phyloP scores from a whole-genome alignment of 331 rosid species.

The Malus hybrid region DNA sequence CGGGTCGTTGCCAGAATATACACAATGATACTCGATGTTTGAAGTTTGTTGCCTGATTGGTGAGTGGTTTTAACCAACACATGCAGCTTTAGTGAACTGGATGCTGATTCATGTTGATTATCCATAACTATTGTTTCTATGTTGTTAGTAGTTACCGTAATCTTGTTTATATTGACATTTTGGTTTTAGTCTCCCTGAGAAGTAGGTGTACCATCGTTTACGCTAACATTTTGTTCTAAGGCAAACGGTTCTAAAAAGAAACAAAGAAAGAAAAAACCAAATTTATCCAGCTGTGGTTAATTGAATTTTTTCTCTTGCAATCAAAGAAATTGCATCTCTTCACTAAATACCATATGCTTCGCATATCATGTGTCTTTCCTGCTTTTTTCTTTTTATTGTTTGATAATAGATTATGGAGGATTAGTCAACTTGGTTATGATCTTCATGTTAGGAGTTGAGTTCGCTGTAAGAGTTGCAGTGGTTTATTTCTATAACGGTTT shows the following conservation, averaged over 20 bases:
- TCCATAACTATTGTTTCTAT: not conserved
- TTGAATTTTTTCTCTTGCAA: not conserved
- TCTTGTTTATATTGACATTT: not conserved
- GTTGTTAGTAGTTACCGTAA: not conserved
- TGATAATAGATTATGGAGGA: not conserved
- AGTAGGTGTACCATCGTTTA: not conserved
- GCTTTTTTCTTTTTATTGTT: not conserved
- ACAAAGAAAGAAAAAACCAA: not conserved
- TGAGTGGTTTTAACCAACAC: not conserved
- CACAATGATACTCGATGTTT: slow-evolving; percentile 96
- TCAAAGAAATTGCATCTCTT: not conserved
- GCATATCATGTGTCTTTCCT: not conserved
- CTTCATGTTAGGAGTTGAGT: not conserved
- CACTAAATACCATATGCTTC: not conserved
- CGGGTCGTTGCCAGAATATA: slow-evolving; percentile 72
- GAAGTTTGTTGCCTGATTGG: slow-evolving; percentile 78
- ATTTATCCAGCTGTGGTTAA: not conserved
- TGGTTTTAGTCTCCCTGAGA: not conserved
- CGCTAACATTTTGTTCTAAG: not conserved
- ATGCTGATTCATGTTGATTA: not conserved
- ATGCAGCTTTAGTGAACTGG: not conserved
- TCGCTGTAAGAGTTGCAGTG: not conserved
- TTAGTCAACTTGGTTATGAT: not conserved
- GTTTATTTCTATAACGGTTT: not conserved
- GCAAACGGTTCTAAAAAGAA: not conserved